A percentile compares a stretch with the other conserved stretches of the same genome.
Evolutionary conservation across 2,329 filamentous ascomycete genomes (phyloP).

Genomic region (Cladosporium oxysporum): DNA sequence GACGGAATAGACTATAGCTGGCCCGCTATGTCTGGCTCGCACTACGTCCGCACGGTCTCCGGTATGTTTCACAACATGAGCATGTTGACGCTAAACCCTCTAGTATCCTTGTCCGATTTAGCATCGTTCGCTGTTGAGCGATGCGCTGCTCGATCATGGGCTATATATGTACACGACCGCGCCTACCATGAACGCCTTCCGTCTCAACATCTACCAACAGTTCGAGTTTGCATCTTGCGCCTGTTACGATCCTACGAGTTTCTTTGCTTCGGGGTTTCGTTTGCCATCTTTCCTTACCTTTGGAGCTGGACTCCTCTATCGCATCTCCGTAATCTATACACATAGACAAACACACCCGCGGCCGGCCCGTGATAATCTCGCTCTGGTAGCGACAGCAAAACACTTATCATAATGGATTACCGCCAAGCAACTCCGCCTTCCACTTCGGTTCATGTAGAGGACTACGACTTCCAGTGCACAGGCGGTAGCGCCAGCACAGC

Average conservation of each 20-base stretch:
- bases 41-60: slow-evolving; percentile 19
- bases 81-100: slow-evolving; percentile 12
- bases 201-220: slow-evolving; percentile 27
- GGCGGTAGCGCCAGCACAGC: slow-evolving; percentile 36
- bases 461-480: slow-evolving; percentile 32
- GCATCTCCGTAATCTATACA: slow-evolving; percentile 24
- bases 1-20: not conserved
- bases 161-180: slow-evolving; percentile 17
- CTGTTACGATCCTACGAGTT: slow-evolving; percentile 42
- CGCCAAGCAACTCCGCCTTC: slow-evolving; percentile 49
- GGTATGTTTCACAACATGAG: slow-evolving; percentile 16
- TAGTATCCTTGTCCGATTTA: slow-evolving; percentile 13
- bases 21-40: slow-evolving; percentile 11
- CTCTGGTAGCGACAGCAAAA: slow-evolving; percentile 41
- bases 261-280: slow-evolving; percentile 40
- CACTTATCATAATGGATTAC: slow-evolving; percentile 41
- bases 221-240: slow-evolving; percentile 26
- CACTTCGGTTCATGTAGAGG: slow-evolving; percentile 34
- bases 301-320: slow-evolving; percentile 47
- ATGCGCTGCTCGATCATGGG: slow-evolving; percentile 2
- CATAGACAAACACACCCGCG: slow-evolving; percentile 21
- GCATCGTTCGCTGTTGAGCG: slow-evolving; percentile 20
- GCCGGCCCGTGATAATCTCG: slow-evolving; percentile 26
- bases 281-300: slow-evolving; percentile 35
- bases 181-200: slow-evolving; percentile 25